These are phyloP conservation scores for Penicillium mononematosum DNA, from an alignment of 495 filamentous ascomycete species.

Conservation along the genomic window DNA sequence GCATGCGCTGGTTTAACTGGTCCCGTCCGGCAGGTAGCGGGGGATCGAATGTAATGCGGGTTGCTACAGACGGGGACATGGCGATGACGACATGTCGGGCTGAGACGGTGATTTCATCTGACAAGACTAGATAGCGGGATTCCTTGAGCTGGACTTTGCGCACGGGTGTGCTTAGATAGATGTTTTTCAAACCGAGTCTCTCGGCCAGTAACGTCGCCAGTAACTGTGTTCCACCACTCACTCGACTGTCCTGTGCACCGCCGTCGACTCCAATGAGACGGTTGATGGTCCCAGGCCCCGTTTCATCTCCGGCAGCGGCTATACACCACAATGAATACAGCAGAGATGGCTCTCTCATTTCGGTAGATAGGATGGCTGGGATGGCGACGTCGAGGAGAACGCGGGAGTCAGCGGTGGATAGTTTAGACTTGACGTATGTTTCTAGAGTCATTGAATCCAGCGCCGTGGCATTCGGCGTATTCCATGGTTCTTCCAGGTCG, in stretches of 20 bases:
- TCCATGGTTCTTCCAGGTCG: slow-evolving; percentile 18
- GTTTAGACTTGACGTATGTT: not conserved
- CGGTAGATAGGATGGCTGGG: slow-evolving; percentile 14
- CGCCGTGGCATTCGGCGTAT: slow-evolving; percentile 9
- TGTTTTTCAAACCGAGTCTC: slow-evolving; percentile 10
- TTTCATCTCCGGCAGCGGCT: slow-evolving; percentile 23
- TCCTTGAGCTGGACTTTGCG: slow-evolving; percentile 9
- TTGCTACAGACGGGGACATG: slow-evolving; percentile 19
- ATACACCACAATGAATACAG: slow-evolving; percentile 23
- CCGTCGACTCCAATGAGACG: slow-evolving; percentile 14
- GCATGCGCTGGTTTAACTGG: slow-evolving; percentile 25
- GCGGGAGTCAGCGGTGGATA: slow-evolving; percentile 9
- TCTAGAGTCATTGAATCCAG: slow-evolving; percentile 17
- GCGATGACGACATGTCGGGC: slow-evolving; percentile 21
- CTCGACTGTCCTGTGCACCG: slow-evolving; percentile 22
- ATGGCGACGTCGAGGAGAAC: slow-evolving; percentile 8
- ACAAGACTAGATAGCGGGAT: slow-evolving; percentile 3
- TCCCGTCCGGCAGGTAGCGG: slow-evolving; percentile 19
- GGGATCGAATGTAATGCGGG: slow-evolving; percentile 16
- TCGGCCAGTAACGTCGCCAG: slow-evolving; percentile 19
- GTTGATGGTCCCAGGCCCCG: slow-evolving; percentile 16
- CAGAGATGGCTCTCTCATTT: slow-evolving; percentile 19
- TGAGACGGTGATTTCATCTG: not conserved
- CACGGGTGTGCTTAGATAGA: slow-evolving; percentile 14
- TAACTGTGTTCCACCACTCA: slow-evolving; percentile 19